Percentiles rank a stretch among this genome's conserved stretches.
These are phyloP conservation scores for Lupinus albus DNA, from an alignment of 306 rosid genomes.

Conservation along the genomic window DNA sequence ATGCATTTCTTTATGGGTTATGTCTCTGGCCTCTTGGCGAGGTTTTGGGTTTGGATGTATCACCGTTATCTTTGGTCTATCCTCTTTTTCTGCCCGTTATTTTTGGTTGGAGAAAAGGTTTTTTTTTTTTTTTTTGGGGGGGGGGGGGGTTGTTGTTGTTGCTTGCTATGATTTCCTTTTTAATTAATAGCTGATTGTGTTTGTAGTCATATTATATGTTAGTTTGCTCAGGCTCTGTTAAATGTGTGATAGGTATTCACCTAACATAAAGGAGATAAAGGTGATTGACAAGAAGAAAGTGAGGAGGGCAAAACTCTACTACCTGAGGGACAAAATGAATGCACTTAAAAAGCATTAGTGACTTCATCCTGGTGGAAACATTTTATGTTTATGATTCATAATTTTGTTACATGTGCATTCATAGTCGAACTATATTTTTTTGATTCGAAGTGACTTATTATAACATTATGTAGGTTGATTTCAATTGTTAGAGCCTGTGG, in stretches of 20 bases:
- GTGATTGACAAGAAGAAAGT: conserved; percentile 94
- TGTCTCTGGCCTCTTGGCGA: not conserved
- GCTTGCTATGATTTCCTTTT: conserved; percentile 19
- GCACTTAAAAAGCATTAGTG: conserved; percentile 65
- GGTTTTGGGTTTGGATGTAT: not conserved
- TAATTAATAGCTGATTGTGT: conserved; percentile 27
- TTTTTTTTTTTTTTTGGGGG: not conserved
- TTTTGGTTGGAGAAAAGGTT: not conserved
- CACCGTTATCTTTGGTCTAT: not conserved
- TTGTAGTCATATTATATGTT: conserved; percentile 24
- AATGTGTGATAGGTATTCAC: conserved; percentile 77
- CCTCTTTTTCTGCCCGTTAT: conserved; percentile 9
- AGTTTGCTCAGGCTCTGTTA: conserved; percentile 13
- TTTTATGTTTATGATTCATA: conserved; percentile 30
- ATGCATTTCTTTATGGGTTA: not conserved
- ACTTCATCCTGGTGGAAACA: conserved; percentile 32
- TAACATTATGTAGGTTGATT: conserved; percentile 8
- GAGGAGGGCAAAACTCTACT: conserved; percentile 93
- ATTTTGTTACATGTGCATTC: conserved; percentile 38
- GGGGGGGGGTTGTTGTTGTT: not conserved
- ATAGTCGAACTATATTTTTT: conserved; percentile 18
- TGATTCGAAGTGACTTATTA: not conserved
- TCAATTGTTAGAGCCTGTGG: conserved; percentile 9
- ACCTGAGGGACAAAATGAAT: conserved; percentile 88
- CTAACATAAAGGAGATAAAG: conserved; percentile 97